These are phyloP conservation scores for Santalum album DNA, from an alignment of 164 flowering plant genomes.

Conservation along the genomic window DNA sequence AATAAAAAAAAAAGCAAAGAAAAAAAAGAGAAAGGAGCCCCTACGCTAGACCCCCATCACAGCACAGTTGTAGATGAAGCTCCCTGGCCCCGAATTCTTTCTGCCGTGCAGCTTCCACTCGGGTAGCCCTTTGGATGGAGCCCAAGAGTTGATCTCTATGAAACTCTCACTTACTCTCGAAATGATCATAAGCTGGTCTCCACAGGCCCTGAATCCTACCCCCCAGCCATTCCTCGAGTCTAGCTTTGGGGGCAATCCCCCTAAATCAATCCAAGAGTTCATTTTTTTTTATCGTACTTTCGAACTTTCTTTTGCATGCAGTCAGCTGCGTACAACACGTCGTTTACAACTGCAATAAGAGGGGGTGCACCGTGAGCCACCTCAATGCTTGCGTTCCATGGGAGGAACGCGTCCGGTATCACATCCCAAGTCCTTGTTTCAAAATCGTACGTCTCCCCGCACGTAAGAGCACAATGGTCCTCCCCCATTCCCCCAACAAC, in stretches of 20 bases:
- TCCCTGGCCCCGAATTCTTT: slow-evolving; percentile 14
- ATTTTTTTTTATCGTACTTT: slow-evolving; percentile 28
- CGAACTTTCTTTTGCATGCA: slow-evolving; percentile 19
- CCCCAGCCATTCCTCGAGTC: slow-evolving; percentile 30
- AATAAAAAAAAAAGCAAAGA: too few relatives aligned
- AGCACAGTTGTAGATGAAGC: slow-evolving; percentile 28
- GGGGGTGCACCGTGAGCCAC: slow-evolving; percentile 36
- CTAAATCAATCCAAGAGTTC: slow-evolving; percentile 21
- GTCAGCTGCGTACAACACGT: slow-evolving; percentile 36
- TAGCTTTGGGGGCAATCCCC: slow-evolving; percentile 27
- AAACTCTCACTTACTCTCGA: slow-evolving; percentile 10
- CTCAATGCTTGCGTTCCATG: slow-evolving; percentile 8
- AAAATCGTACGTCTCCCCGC: slow-evolving; percentile 30
- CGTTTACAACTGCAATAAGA: slow-evolving; percentile 32
- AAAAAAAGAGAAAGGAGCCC: too few relatives aligned
- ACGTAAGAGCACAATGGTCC: slow-evolving; percentile 21
- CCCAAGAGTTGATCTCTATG: slow-evolving; percentile 15
- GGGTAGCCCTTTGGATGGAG: slow-evolving; percentile 11
- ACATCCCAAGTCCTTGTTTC: slow-evolving; percentile 20
- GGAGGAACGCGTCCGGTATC: slow-evolving; percentile 31
- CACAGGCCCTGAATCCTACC: slow-evolving; percentile 17
- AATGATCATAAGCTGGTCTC: slow-evolving; percentile 13
- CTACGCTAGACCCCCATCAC: slow-evolving; percentile 32
- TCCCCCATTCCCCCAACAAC: slow-evolving; percentile 36
- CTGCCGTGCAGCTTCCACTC: slow-evolving; percentile 11